phyloP scores from a whole-genome alignment of 306 rosid species.

The Vigna nakashimae region DNA sequence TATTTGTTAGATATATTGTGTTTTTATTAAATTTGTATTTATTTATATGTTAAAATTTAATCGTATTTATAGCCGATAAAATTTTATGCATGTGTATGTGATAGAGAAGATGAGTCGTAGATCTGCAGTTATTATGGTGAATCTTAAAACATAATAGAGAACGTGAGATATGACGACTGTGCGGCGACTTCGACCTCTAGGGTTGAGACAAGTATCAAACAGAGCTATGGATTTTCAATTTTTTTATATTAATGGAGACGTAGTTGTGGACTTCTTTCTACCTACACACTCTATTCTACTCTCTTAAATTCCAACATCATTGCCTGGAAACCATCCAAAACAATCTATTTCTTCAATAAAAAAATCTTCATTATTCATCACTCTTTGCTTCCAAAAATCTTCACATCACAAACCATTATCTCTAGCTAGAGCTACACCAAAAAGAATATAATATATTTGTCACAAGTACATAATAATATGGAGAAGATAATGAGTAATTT shows the following conservation, averaged over 20 bases:
- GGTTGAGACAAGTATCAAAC: constrained; percentile 67
- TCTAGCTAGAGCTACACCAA: not conserved
- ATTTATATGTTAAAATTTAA: too few relatives aligned
- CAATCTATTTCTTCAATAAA: constrained; percentile 23
- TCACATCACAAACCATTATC: constrained; percentile 15
- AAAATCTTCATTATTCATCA: constrained; percentile 7
- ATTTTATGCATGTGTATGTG: constrained; percentile 60
- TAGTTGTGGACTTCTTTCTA: constrained; percentile 37
- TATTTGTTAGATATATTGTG: too few relatives aligned
- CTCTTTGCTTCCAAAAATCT: not conserved
- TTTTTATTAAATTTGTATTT: too few relatives aligned
- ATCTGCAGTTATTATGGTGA: constrained; percentile 56
- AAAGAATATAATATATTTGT: too few relatives aligned
- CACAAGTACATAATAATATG: too few relatives aligned
- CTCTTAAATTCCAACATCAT: constrained; percentile 40
- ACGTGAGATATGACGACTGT: constrained; percentile 73
- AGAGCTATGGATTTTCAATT: constrained; percentile 29
- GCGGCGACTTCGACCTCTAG: constrained; percentile 63
- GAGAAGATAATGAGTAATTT: too few relatives aligned
- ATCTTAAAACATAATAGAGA: constrained; percentile 51
- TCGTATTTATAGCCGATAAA: too few relatives aligned
- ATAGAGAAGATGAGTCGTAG: constrained; percentile 48
- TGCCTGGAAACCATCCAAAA: constrained; percentile 41
- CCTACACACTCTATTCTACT: constrained; percentile 29
- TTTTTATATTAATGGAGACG: not conserved